These are phyloP conservation scores for Tricladium varicosporioides DNA, from an alignment of 2,329 filamentous ascomycete species.

Conservation along the genomic window DNA sequence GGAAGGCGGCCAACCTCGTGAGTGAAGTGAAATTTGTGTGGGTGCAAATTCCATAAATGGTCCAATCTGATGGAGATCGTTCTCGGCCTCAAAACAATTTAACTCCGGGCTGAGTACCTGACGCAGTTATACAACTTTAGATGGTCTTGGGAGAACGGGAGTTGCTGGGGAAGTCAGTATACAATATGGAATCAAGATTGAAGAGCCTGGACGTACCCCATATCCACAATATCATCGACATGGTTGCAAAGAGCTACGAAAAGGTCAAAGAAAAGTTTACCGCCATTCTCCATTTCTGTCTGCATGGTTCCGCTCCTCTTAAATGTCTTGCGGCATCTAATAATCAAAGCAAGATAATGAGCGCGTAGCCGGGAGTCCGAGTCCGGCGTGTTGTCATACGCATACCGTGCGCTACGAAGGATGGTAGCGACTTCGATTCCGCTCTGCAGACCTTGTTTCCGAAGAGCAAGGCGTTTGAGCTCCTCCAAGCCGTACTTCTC, in stretches of 20 bases:
- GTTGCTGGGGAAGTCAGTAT: conserved; percentile 38
- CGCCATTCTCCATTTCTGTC: conserved; percentile 86
- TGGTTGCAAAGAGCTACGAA: conserved; percentile 94
- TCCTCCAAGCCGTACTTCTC: conserved; percentile 81
- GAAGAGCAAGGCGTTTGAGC: conserved; percentile 78
- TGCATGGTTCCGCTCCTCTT: conserved; percentile 96
- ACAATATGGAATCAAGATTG: neutral
- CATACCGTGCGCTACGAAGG: conserved; percentile 81
- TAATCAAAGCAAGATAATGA: conserved; percentile 90
- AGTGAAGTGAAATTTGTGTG: conserved; percentile 37
- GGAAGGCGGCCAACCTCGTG: conserved; percentile 47
- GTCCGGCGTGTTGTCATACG: conserved; percentile 85
- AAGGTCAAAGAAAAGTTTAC: conserved; percentile 86
- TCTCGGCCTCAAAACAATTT: conserved; percentile 34
- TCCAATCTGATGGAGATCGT: conserved; percentile 38
- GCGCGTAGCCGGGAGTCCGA: conserved; percentile 86
- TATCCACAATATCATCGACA: conserved; percentile 66
- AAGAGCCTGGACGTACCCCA: conserved; percentile 47
- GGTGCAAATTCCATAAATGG: conserved; percentile 32
- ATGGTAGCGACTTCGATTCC: conserved; percentile 92
- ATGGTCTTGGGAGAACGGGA: conserved; percentile 52
- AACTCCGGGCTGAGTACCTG: conserved; percentile 33
- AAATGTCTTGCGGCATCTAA: conserved; percentile 82
- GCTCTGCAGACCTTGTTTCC: conserved; percentile 89
- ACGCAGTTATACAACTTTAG: conserved; percentile 38